These are phyloP conservation scores for Clavulina sp. DNA, from an alignment of 768 basidiomycete genomes.

Conservation along the genomic window DNA sequence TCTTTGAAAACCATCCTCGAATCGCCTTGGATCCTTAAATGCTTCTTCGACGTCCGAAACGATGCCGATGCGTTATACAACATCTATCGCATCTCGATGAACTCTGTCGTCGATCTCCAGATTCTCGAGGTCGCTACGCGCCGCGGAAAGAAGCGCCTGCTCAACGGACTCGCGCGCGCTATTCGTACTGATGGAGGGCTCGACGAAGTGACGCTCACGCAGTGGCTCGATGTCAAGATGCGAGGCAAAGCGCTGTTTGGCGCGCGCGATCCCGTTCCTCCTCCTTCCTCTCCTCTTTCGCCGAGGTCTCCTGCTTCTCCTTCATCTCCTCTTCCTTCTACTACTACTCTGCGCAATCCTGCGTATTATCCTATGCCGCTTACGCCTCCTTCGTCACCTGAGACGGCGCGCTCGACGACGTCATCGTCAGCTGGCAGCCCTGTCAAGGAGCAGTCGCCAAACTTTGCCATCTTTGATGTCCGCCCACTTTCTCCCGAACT, in stretches of 20 bases:
- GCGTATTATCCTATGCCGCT: too few species aligned
- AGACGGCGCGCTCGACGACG: too few species aligned
- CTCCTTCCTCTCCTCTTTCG: too few species aligned
- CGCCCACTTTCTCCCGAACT: slow-evolving; percentile 6
- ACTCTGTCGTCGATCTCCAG: slow-evolving; percentile 7
- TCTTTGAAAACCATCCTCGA: slow-evolving; percentile 5
- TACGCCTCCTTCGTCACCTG: too few species aligned
- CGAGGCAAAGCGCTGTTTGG: slow-evolving; percentile 6
- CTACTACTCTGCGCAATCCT: too few species aligned
- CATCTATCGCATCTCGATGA: slow-evolving; percentile 10
- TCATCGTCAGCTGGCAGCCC: too few species aligned
- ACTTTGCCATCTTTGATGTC: slow-evolving; percentile 3
- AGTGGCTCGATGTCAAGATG: slow-evolving; percentile 6
- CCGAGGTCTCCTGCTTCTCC: too few species aligned
- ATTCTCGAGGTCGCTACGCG: slow-evolving; percentile 10
- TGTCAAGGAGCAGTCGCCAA: too few species aligned
- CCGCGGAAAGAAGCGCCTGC: slow-evolving; percentile 1
- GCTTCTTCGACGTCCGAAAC: slow-evolving; percentile 11
- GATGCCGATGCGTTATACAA: slow-evolving; percentile 11
- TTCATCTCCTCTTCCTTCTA: too few species aligned
- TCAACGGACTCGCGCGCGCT: slow-evolving; percentile 8
- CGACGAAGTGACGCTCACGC: neutral
- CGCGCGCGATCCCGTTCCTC: neutral
- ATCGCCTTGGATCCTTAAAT: slow-evolving; percentile 5
- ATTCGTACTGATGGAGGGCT: slow-evolving; percentile 7